Percentiles rank a stretch among this genome's conserved stretches.
Conservation (phyloP, 768 basidiomycete species). For the Leucosporidium creatinivorum region DNA sequence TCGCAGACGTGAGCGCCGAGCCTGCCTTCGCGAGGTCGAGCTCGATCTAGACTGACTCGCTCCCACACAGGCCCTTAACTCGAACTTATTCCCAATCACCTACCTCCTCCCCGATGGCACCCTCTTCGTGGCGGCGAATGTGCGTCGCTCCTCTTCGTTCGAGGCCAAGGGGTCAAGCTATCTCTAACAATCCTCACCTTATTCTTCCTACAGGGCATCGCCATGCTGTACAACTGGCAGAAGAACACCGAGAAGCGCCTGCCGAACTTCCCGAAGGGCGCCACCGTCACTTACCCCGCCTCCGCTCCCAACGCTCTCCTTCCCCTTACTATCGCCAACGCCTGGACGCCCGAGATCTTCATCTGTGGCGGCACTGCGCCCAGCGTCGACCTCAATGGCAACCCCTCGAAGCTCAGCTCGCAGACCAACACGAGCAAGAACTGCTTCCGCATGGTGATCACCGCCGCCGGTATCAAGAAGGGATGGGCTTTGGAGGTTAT, state of each 20-base stretch:
- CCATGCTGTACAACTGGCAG: conserved; percentile 57
- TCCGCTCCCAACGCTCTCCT: conserved; percentile 84
- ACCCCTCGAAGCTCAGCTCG: conserved; percentile 13
- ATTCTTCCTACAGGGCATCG: conserved; percentile 21
- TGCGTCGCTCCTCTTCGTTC: no score
- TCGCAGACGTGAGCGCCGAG: background rate
- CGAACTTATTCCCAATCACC: conserved; percentile 67
- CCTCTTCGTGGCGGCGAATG: conserved; percentile 40
- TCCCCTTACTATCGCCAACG: conserved; percentile 79
- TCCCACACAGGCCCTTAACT: conserved; percentile 48
- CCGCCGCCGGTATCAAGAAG: conserved; percentile 36
- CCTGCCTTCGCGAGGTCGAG: no score
- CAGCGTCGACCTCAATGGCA: conserved; percentile 19
- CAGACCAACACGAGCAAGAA: conserved; percentile 41
- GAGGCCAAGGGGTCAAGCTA: no score
- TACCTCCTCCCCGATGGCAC: conserved; percentile 53
- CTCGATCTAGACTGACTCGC: background rate
- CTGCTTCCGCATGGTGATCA: conserved; percentile 43
- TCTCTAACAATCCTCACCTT: no score
- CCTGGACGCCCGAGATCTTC: conserved; percentile 52
- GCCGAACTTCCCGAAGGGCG: conserved; percentile 44
- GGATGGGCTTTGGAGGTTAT: conserved; percentile 43
- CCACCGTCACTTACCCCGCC: conserved; percentile 58
- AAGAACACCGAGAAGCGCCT: conserved; percentile 43
- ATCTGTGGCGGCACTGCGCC: conserved; percentile 69